Evolutionary conservation across 345 rosid species (phyloP), one percentile per base, ranked within the genome.

Genomic region (Arabidopsis suecica): DNA sequence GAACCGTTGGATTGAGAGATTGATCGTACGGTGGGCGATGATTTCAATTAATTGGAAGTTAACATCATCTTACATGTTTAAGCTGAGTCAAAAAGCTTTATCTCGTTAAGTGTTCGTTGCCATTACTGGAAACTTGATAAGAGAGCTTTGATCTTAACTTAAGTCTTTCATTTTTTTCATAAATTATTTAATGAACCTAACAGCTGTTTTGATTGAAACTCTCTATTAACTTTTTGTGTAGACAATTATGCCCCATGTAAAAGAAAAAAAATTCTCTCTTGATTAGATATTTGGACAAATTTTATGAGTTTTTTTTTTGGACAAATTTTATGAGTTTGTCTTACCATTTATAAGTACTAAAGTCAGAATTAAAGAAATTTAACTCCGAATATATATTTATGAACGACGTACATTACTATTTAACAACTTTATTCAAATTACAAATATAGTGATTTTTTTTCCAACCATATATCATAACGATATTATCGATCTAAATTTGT

Each of bases 31-130:
- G 65, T 66, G 69, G 25, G n/a, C 34, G 68, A 66, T 59, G 69
- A 14, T 44, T 50, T 72, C 44, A 71, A 48, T 65, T 63, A 48
- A 74, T 55, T 42, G 60, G 41, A 62, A 77, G 85, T 73, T 78
- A 58, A 59, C 83, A 61, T 85, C 86, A 81, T 59, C 77, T 83
- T 85, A 82, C 86, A 73, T 78, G 77, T 85, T 85, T 82, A 68
- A 78, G 88, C 79, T 79, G 73, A 85, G 85, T 80, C 88, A 85
- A 84, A 81, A 47, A 57, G 69, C 80, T 75, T 68, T 79, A 81
- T 76, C 89, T 68, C 79, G 71, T 67, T 67, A 63, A 80, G 79
- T 66, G 78, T 81, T 73, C 77, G 68, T 63, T 83, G 72, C 90
- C 78, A 60, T 64, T 71, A 65, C 79, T 78, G 83, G 89, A 41